Conservation (phyloP, 371 early-diverging fungal species). For the Gilbertella persicaria region DNA sequence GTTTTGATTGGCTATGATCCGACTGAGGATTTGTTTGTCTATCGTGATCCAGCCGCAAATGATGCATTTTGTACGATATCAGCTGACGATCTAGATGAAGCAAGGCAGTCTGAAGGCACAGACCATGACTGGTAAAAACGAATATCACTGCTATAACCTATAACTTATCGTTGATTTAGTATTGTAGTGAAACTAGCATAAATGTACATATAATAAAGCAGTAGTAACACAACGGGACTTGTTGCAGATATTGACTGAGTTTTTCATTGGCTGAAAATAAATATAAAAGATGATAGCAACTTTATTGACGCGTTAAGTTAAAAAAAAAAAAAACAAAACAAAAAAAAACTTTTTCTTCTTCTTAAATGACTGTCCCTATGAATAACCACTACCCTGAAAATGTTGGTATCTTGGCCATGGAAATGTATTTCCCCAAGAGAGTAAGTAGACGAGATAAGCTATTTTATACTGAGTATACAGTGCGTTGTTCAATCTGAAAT, state of each 20-base stretch:
- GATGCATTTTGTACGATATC: constrained; percentile 63
- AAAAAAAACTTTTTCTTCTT: not conserved
- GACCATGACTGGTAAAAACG: constrained; percentile 68
- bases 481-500: constrained; percentile 87
- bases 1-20: constrained; percentile 73
- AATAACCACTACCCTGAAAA: constrained; percentile 68
- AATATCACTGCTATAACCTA: not conserved
- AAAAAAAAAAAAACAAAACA: not conserved
- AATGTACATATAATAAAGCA: not conserved
- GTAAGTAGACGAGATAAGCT: constrained; percentile 28
- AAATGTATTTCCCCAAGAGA: constrained; percentile 88
- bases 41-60: constrained; percentile 71
- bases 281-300: not conserved
- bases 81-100: constrained; percentile 61
- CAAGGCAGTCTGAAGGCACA: constrained; percentile 64
- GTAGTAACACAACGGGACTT: not conserved
- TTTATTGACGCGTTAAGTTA: not conserved
- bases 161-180: constrained; percentile 1
- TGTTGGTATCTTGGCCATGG: constrained; percentile 91
- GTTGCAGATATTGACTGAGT: not conserved
- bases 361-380: constrained; percentile 33
- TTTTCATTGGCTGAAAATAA: not conserved
- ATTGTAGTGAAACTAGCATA: constrained; percentile 18
- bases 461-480: constrained; percentile 38
- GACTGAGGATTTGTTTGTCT: constrained; percentile 64